Evolutionary conservation across 176 grass and related monocot species (phyloP), one percentile per base, ranked within the genome.

Genomic region (Phyllostachys edulis): DNA sequence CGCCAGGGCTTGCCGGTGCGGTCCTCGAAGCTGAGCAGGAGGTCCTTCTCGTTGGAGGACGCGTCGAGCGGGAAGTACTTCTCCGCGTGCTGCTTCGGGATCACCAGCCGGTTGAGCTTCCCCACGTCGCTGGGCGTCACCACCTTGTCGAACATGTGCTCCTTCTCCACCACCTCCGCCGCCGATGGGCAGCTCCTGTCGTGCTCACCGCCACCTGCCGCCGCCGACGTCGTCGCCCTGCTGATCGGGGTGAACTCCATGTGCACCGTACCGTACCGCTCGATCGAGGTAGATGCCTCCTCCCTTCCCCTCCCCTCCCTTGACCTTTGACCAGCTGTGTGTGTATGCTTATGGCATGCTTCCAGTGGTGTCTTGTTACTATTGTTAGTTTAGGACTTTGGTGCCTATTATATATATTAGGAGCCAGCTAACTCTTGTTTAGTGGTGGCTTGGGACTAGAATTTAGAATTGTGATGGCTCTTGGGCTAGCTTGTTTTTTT

Each of bases 131-230:
- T 99, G 36, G 96, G 96, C 21, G 96, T 99, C 38, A 99, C 96
- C 6, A 99, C 93, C 85, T 99, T 99, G 90, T 99, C 96, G 83
- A 99, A 99, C 96, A 99, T 96, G 93, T 96, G 96, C 83, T 99
- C 96, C 84, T 99, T 99, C 85, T 94, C 89, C 68, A 90, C 77
- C 73, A 36, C 67, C 15, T 60, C 71, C 51, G 18, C 66, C 68
- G 2, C 34, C 71, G 46, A 54, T 11, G 77, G 46, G 63, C 45
- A 27, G 5, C 63, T 75, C 65, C 67, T n/a, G 46, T 85, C 36
- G 9, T 81, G 26, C 75, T 39, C 47, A 20, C 55, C 34, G 0
- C 50, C 68, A 0, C 82, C 77, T 42, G 18, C 34, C 39, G 27
- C 56, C 66, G 9, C 75, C 77, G 78, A 13, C 41, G 80, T 49